Evolutionary conservation across 768 basidiomycete genomes (phyloP), one percentile per base, ranked within the genome.

Genomic region (Crepidotus variabilis): DNA sequence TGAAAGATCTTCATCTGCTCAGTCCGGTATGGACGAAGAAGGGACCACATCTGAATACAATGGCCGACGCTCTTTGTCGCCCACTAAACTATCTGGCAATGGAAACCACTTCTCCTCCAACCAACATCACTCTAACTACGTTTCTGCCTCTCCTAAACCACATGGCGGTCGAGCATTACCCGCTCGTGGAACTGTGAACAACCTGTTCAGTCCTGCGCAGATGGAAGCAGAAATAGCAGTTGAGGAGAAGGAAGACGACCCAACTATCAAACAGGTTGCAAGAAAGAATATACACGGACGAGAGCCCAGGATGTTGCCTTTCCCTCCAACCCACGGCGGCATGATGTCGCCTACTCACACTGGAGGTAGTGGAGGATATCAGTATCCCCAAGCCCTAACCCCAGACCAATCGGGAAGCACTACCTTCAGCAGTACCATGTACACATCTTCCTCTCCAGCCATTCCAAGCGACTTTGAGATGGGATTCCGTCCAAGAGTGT

Each of bases 301-400:
- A 28, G 67, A 67, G 35, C 60, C 67, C 22, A 53, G 67, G 21
- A 52, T 67, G 59, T 48, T 69, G 39, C 68, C 68, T 1, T 65
- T 66, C 55, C 67, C 67, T 2, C 65, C 62, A 33, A 56, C 39
- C 16, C 39, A 52, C 32, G 43, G 49, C 24, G 50, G 47, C 0
- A 24, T 45, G 6, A 16, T 60, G 23, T 47, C 55, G 1, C 61
- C 61, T 1, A 20, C 43, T 28, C 55, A 57, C 48, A 61, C 60
- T 36, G 63, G 65, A 6, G 50, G 57, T 9, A 21, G 36, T 21
- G 28, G 28, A 28, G 28, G 28, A 20, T 20, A 43, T 16, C 39
- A 14, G 3, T 61, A 57, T 24, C 52, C 63, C 13, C 56, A 64
- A 24, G 58, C 63, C 3, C 33, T 57, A 6, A 62, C 52, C 24